Evolutionary conservation across 1,284 basidiomycete genomes (phyloP).

Genomic region (Puccinia triticina): DNA sequence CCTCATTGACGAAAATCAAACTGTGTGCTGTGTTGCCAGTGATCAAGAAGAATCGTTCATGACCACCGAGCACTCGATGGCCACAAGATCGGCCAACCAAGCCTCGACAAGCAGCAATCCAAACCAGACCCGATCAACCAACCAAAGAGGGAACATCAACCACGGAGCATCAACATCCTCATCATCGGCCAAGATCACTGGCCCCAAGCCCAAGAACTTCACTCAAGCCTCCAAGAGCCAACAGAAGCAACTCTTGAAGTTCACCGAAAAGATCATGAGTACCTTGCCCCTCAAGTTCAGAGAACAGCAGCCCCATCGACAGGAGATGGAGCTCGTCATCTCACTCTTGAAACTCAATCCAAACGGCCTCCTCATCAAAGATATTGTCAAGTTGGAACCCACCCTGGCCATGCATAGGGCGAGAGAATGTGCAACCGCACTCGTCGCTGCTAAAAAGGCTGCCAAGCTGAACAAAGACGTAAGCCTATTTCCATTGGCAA

Average conservation of each 20-base stretch:
- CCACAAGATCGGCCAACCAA: slow-evolving; percentile 6
- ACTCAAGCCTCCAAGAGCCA: slow-evolving; percentile 21
- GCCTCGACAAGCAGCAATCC: neutral
- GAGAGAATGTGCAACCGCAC: slow-evolving; percentile 36
- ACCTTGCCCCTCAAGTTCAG: slow-evolving; percentile 34
- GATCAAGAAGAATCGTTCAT: slow-evolving; percentile 15
- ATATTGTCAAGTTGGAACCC: slow-evolving; percentile 30
- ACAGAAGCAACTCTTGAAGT: slow-evolving; percentile 30
- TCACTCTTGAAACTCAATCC: slow-evolving; percentile 25
- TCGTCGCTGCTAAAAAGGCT: slow-evolving; percentile 41
- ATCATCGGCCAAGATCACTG: neutral
- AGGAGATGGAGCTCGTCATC: slow-evolving; percentile 44
- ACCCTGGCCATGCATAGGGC: slow-evolving; percentile 27
- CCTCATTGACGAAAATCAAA: neutral
- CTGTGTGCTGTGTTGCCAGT: neutral
- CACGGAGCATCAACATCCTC: neutral
- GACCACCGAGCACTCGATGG: neutral
- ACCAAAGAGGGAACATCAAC: neutral
- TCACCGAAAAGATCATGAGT: slow-evolving; percentile 12
- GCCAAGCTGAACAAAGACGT: slow-evolving; percentile 32
- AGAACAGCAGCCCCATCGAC: slow-evolving; percentile 34
- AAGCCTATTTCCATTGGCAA: neutral
- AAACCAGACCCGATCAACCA: neutral
- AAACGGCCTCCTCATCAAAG: slow-evolving; percentile 29
- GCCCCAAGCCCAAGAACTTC: neutral